Evolutionary conservation across 148 eudicot species (phyloP).

Genomic region (Amaranthus palmeri): DNA sequence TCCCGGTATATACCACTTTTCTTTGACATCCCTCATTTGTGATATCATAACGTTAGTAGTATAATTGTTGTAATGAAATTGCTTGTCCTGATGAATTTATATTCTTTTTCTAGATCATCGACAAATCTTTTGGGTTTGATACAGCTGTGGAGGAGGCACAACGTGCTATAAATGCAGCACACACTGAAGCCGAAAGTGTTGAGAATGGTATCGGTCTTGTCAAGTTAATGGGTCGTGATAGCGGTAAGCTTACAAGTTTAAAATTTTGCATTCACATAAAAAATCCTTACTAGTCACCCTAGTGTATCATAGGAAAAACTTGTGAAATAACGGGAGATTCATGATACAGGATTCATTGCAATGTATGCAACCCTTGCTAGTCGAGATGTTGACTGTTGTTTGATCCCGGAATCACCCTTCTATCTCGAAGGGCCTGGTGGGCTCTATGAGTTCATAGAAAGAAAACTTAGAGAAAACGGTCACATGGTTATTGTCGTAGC

Average conservation of each 20-base stretch:
- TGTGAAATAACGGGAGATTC: background rate
- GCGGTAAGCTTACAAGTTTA: constrained; percentile 44
- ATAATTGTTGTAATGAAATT: background rate
- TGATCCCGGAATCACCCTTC: constrained; percentile 90
- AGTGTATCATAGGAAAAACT: constrained; percentile 3
- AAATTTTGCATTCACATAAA: background rate
- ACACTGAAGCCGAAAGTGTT: constrained; percentile 75
- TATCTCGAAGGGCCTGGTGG: constrained; percentile 88
- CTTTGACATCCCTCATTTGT: constrained; percentile 1
- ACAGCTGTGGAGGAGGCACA: constrained; percentile 95
- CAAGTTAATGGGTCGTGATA: constrained; percentile 82
- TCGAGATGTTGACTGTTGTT: constrained; percentile 94
- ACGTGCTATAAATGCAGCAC: constrained; percentile 85
- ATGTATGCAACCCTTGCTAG: constrained; percentile 93
- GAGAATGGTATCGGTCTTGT: constrained; percentile 88
- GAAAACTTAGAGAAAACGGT: constrained; percentile 63
- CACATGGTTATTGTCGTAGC: constrained; percentile 95
- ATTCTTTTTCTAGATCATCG: constrained; percentile 53
- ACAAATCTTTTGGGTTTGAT: constrained; percentile 92
- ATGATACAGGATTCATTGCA: constrained; percentile 74
- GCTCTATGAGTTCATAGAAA: constrained; percentile 66
- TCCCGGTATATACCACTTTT: constrained; percentile 57
- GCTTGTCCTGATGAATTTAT: constrained; percentile 1
- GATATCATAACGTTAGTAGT: background rate
- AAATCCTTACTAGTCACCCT: background rate